These are phyloP conservation scores for Bruguiera gymnorhiza DNA, from an alignment of 345 rosid genomes.

Conservation along the genomic window DNA sequence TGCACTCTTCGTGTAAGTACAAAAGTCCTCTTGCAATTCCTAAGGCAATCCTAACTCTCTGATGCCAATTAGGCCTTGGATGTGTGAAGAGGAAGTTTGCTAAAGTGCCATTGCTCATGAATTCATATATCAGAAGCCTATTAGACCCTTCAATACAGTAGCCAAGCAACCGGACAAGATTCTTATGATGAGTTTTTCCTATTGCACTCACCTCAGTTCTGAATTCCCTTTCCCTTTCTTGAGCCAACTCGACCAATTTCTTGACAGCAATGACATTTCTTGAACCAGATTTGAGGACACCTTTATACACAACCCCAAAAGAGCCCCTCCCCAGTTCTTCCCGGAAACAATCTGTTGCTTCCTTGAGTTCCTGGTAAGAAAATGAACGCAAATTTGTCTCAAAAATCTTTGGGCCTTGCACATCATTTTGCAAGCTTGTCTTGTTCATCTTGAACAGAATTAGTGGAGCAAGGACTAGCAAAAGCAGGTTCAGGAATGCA, in stretches of 20 bases:
- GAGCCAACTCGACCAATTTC: constrained; percentile 23
- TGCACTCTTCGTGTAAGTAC: constrained; percentile 18
- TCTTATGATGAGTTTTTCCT: constrained; percentile 21
- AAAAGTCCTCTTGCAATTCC: constrained; percentile 17
- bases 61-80: not conserved
- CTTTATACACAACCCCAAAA: constrained; percentile 34
- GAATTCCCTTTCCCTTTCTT: constrained; percentile 26
- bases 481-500: constrained; percentile 2
- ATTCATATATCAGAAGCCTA: constrained; percentile 13
- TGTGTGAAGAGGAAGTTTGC: constrained; percentile 2
- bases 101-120: constrained; percentile 13
- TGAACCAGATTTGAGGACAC: constrained; percentile 13
- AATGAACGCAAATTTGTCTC: constrained; percentile 21
- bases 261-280: constrained; percentile 21
- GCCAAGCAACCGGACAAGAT: constrained; percentile 20
- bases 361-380: constrained; percentile 18
- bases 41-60: constrained; percentile 3
- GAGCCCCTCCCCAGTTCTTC: constrained; percentile 38
- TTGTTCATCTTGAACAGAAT: not conserved
- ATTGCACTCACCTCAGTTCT: constrained; percentile 30
- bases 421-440: not conserved
- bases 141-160: constrained; percentile 14
- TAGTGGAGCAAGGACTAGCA: constrained; percentile 7
- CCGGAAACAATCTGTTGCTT: constrained; percentile 27
- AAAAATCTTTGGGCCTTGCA: not conserved